Percentiles rank a stretch among this genome's conserved stretches.
Conservation (phyloP, 2,329 filamentous ascomycete species). For the Byssochlamys sp. region DNA sequence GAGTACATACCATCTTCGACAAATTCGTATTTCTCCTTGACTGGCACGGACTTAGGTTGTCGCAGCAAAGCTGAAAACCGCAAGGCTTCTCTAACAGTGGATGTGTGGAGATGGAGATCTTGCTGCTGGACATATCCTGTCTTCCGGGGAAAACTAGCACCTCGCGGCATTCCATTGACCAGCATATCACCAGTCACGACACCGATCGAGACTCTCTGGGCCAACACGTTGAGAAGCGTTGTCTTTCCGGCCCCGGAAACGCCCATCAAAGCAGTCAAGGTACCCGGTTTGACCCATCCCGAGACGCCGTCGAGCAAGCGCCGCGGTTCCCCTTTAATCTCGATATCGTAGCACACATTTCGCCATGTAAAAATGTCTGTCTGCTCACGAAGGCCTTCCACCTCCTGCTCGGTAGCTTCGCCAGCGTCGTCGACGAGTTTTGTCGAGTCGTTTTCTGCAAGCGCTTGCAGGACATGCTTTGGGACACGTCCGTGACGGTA, state of each 20-base stretch:
- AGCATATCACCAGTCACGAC: constrained; percentile 58
- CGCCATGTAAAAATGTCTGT: constrained; percentile 43
- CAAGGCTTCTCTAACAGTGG: constrained; percentile 77
- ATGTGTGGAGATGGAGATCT: constrained; percentile 69
- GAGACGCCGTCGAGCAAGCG: constrained; percentile 46
- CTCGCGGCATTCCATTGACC: constrained; percentile 50
- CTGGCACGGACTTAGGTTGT: constrained; percentile 62
- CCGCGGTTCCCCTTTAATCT: constrained; percentile 42
- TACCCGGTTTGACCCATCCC: constrained; percentile 48
- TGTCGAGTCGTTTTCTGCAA: constrained; percentile 12
- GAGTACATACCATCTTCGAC: constrained; percentile 55
- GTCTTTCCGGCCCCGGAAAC: constrained; percentile 56
- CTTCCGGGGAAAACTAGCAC: constrained; percentile 53
- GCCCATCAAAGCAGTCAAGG: constrained; percentile 51
- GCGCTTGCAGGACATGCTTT: constrained; percentile 17
- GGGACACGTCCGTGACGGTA: constrained; percentile 52
- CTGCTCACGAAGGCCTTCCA: constrained; percentile 21
- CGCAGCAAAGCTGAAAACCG: constrained; percentile 75
- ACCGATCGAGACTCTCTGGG: constrained; percentile 50
- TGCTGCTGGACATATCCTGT: constrained; percentile 61
- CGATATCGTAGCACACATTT: constrained; percentile 47
- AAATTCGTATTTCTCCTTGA: constrained; percentile 67
- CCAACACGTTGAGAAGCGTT: constrained; percentile 49
- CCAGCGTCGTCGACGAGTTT: constrained; percentile 1
- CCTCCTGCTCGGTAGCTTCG: constrained; percentile 5